Percentiles rank a stretch among this genome's conserved stretches.
Evolutionary conservation across 1,284 basidiomycete genomes (phyloP).

Genomic region (Leccinum insigne): DNA sequence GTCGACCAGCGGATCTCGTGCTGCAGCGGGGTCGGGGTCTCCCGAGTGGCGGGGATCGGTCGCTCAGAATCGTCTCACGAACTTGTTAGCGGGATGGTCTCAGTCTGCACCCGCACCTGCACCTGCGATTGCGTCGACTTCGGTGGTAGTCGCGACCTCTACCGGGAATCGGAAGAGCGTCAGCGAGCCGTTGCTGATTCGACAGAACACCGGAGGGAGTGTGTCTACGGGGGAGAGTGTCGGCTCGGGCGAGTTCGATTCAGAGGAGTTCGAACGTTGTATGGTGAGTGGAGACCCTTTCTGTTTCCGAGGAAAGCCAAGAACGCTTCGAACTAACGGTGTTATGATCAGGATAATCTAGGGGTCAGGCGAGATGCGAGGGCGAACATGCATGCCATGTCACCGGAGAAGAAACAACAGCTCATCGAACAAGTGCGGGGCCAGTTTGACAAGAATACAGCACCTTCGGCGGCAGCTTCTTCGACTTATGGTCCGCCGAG

Average conservation of each 20-base stretch:
- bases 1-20: constrained; percentile 10
- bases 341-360: constrained; percentile 57
- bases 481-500: constrained; percentile 63
- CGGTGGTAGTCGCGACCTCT: constrained; percentile 23
- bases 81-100: constrained; percentile 64
- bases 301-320: neutral
- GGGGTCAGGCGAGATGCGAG: constrained; percentile 73
- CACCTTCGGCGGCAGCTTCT: constrained; percentile 38
- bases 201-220: constrained; percentile 39
- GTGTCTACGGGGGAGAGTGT: constrained; percentile 30
- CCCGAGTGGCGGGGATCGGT: constrained; percentile 48
- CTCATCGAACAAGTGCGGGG: constrained; percentile 55
- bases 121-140: constrained; percentile 32
- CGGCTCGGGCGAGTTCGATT: constrained; percentile 45
- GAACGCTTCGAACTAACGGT: neutral
- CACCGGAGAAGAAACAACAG: constrained; percentile 68
- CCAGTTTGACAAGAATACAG: constrained; percentile 26
- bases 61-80: constrained; percentile 62
- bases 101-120: constrained; percentile 34
- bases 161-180: constrained; percentile 54
- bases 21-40: constrained; percentile 22
- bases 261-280: constrained; percentile 56
- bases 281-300: constrained; percentile 48
- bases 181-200: constrained; percentile 64
- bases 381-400: constrained; percentile 63